Conservation (phyloP, 805 yeast genomes). For the Brettanomyces bruxellensis region DNA sequence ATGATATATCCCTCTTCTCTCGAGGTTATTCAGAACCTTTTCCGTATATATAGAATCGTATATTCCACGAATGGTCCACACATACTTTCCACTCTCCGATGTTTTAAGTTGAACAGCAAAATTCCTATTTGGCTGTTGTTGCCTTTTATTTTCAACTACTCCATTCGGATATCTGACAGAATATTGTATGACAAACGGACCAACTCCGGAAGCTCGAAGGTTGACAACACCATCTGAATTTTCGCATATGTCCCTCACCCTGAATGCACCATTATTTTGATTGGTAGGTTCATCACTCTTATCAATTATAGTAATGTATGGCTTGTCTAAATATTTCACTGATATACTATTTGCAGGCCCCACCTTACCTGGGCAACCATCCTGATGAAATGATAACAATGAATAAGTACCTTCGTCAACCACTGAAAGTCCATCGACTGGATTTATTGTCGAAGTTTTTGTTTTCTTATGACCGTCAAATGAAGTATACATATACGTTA, state of each 20-base stretch:
- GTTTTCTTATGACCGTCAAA: conserved; percentile 12
- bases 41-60: conserved; percentile 56
- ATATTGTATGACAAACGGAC: conserved; percentile 62
- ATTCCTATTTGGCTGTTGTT: conserved; percentile 39
- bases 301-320: conserved; percentile 13
- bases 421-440: conserved; percentile 24
- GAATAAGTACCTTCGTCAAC: conserved; percentile 34
- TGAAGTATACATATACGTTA: conserved; percentile 25
- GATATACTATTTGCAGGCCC: conserved; percentile 11
- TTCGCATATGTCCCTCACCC: conserved; percentile 16
- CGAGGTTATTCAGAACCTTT: conserved; percentile 24
- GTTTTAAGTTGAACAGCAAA: conserved; percentile 32
- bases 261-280: conserved; percentile 3
- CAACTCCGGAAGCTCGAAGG: conserved; percentile 45
- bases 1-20: conserved; percentile 13
- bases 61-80: conserved; percentile 50
- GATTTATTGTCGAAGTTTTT: conserved; percentile 7
- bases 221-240: conserved; percentile 15
- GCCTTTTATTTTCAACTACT: conserved; percentile 23
- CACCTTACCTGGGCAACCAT: conserved; percentile 37
- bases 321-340: conserved; percentile 23
- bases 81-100: conserved; percentile 46
- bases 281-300: conserved; percentile 1
- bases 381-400: conserved; percentile 30
- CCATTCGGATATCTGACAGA: conserved; percentile 54